Evolutionary conservation across 257 asterid species (phyloP), one percentile per base, ranked within the genome.

Genomic region (Cruciata laevipes): DNA sequence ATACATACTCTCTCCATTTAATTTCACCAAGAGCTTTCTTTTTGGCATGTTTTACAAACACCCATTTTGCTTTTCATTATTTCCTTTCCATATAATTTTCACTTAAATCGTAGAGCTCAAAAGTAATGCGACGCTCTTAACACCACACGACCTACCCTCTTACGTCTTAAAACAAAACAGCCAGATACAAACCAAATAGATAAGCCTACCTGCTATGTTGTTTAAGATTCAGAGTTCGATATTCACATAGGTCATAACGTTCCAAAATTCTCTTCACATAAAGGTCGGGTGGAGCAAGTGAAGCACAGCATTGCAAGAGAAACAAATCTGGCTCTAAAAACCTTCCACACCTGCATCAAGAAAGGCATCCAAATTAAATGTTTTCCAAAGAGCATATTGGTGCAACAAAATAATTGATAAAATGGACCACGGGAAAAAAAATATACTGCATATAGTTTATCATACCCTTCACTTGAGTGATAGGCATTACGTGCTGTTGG

Each of bases 241-340:
- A 94, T 75, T 74, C 75, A 59, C 96, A 78, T 62, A 90, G 81
- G 81, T 95, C 97, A 85, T 90, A 94, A 58, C 97, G 99, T 70
- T 84, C 97, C 67, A 94, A 62, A 68, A 94, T 81, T 77, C 99
- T 82, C 78, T 71, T 84, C 66, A 89, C 80, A 81, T 65, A 94
- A 65, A 75, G 86, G 78, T 94, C 99, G 35, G 99, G 85, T 55
- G 97, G 97, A 68, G 96, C 97, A 74, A 90, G 80, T 44, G 97
- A 90, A 78, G 95, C 99, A 85, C 99, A 94, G 67, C 91, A 91
- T 75, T 94, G 99, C 68, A 94, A 86, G 80, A 94, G 87, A 81
- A 94, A 94, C 56, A 94, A 90, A 84, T 94, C 99, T 72, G 83
- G 92, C 85, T 88, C 99, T 69, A 88, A 88, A 89, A 73, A 93